Conservation (phyloP, 768 basidiomycete species). For the Obba rivulosa region DNA sequence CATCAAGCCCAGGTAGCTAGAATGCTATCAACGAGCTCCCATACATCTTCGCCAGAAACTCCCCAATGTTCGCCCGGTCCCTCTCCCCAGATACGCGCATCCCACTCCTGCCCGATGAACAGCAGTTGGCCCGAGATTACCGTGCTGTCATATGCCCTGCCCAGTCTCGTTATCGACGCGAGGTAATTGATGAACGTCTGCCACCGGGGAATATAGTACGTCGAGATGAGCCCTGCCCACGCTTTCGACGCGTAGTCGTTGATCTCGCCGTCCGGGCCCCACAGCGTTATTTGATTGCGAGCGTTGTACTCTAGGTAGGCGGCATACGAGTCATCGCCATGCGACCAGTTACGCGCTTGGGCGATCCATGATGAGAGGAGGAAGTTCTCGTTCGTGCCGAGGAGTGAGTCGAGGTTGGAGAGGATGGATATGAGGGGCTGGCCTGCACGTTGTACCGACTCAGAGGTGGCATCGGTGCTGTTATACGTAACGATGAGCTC, state of each 20-base stretch:
- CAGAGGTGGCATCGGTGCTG: slow-evolving; percentile 12
- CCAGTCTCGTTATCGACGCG: slow-evolving; percentile 21
- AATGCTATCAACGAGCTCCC: too few species aligned
- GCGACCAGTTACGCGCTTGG: slow-evolving; percentile 26
- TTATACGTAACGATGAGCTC: slow-evolving; percentile 26
- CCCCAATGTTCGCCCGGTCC: slow-evolving; percentile 6
- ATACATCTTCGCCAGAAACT: too few species aligned
- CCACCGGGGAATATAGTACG: slow-evolving; percentile 34
- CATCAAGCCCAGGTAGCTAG: too few species aligned
- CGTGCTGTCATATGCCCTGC: slow-evolving; percentile 24
- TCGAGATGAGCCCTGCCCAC: slow-evolving; percentile 34
- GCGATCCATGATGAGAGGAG: slow-evolving; percentile 32
- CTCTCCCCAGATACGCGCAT: slow-evolving; percentile 16
- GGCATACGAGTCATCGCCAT: slow-evolving; percentile 26
- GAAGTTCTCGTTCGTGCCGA: slow-evolving; percentile 28
- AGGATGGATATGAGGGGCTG: slow-evolving; percentile 27
- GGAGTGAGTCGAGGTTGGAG: slow-evolving; percentile 28
- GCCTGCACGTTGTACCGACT: slow-evolving; percentile 19
- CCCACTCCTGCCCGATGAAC: slow-evolving; percentile 29
- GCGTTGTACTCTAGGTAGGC: slow-evolving; percentile 33
- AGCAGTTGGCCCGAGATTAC: slow-evolving; percentile 23
- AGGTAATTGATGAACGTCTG: slow-evolving; percentile 29
- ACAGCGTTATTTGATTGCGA: slow-evolving; percentile 38
- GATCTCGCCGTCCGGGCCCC: slow-evolving; percentile 37
- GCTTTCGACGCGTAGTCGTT: slow-evolving; percentile 41